Conservation (phyloP, 169 alveolate species). For the Plasmodium relictum region DNA sequence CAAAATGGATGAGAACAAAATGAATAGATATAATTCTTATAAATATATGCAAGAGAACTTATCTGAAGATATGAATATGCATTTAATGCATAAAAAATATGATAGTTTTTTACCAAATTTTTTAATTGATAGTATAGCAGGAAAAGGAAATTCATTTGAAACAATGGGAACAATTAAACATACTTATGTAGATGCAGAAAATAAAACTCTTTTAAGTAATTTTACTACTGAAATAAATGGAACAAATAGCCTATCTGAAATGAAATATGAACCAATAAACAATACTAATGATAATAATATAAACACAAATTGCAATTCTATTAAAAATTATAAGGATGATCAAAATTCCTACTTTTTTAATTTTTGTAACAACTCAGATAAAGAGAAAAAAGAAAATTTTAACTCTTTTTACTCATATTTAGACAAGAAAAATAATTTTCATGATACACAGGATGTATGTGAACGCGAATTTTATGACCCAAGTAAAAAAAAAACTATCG, state of each 20-base stretch:
- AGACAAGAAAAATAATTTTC: background rate
- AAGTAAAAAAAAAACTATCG: background rate
- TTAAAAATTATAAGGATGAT: constrained; percentile 5
- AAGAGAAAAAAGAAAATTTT: constrained; percentile 5
- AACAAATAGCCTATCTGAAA: background rate
- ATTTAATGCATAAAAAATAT: constrained; percentile 24
- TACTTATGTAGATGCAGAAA: background rate
- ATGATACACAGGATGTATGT: constrained; percentile 6
- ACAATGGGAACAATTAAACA: background rate
- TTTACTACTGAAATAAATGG: background rate
- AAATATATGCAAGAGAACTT: constrained; percentile 12
- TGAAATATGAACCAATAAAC: background rate
- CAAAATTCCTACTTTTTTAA: constrained; percentile 20
- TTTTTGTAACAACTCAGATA: background rate
- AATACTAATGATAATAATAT: background rate
- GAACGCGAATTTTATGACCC: background rate
- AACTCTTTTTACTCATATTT: constrained; percentile 14
- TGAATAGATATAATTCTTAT: constrained; percentile 1
- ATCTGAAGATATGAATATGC: constrained; percentile 33
- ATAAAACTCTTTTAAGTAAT: background rate
- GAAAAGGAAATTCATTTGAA: constrained; percentile 45
- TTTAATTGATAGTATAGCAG: constrained; percentile 37
- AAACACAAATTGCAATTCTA: background rate
- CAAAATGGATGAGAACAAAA: constrained; percentile 23
- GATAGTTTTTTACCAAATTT: constrained; percentile 42